Base-by-base conservation (phyloP, 2,329 filamentous ascomycete genomes). In the Diaporthe helianthi region DNA sequence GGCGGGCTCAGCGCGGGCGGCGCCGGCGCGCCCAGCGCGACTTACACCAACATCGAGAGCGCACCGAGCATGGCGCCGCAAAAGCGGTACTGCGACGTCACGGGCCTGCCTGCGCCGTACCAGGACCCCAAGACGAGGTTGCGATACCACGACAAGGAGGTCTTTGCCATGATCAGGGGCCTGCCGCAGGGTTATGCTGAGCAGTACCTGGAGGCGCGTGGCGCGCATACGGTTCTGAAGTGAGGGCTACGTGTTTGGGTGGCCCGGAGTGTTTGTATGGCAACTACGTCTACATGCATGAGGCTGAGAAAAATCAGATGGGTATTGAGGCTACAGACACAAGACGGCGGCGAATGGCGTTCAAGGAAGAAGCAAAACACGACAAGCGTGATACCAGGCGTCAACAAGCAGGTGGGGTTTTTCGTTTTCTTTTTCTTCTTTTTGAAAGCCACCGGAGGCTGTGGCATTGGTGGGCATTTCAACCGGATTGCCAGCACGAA, bases 31-130 rank as follows among this genome's bases (percentile, higher is more conserved):
- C 93, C 92, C 0, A 88, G 86, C 38, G 92, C 92, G 38, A 98
- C 96, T 1, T 99, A 98, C 80, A 97, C 93, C 8, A 98, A 98
- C 78, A 97, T 99, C 72, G 96, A 80, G 80, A 94, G 93, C 58
- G 95, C 96, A 3, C 96, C 96, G 47, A 96, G 92, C 69, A 83
- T 98, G 75, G 91, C 91, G 63, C 92, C 93, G 74, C 88, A 93
- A 77, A 94, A 91, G 80, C 92, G 92, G 76, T 99, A 98, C 81
- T 99, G 96, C 83, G 97, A 99, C 80, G 88, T 99, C 75, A 99
- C 96, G 1, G 97, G 96, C 1, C 82, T 99, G 73, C 89, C 93
- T n/a, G 93, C 94, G 36, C 91, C 92, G 7, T 99, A 99, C 78
- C 89, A 93, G 38, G 96, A 99, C 78, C 97, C 96, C 3, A 99